Conservation (phyloP, 1,284 basidiomycete species). For the Puccinia brachypodii region DNA sequence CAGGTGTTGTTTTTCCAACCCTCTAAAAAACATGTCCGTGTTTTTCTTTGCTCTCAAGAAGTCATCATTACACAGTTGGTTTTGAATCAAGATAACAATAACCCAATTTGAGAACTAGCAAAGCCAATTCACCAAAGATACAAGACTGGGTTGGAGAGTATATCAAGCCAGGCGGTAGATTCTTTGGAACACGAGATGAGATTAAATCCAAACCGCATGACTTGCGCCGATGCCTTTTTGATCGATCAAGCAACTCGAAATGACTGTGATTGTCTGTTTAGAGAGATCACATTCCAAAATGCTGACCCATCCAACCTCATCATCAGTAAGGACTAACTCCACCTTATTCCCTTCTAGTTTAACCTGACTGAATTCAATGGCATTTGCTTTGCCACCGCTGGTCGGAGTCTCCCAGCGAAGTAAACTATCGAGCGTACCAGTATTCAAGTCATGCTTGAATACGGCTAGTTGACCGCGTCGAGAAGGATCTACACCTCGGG, state of each 20-base stretch:
- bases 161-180: too few relatives aligned
- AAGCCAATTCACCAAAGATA: too few relatives aligned
- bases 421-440: background rate
- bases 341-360: background rate
- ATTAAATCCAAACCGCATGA: conserved; percentile 54
- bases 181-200: too few relatives aligned
- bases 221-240: conserved; percentile 51
- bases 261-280: conserved; percentile 19
- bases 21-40: too few relatives aligned
- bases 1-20: too few relatives aligned
- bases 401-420: conserved; percentile 51
- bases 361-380: conserved; percentile 52
- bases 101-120: too few relatives aligned
- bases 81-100: too few relatives aligned
- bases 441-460: conserved; percentile 46
- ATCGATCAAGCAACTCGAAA: conserved; percentile 50
- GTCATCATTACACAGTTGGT: too few relatives aligned
- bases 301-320: conserved; percentile 52
- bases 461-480: conserved; percentile 51
- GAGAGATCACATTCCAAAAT: conserved; percentile 51
- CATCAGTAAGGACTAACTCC: conserved; percentile 53
- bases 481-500: conserved; percentile 51
- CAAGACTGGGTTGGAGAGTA: too few relatives aligned
- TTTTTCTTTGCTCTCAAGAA: too few relatives aligned
- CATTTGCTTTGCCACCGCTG: conserved; percentile 55